Evolutionary conservation across 1,284 basidiomycete species (phyloP).

Genomic region (Anthracocystis setariae): DNA sequence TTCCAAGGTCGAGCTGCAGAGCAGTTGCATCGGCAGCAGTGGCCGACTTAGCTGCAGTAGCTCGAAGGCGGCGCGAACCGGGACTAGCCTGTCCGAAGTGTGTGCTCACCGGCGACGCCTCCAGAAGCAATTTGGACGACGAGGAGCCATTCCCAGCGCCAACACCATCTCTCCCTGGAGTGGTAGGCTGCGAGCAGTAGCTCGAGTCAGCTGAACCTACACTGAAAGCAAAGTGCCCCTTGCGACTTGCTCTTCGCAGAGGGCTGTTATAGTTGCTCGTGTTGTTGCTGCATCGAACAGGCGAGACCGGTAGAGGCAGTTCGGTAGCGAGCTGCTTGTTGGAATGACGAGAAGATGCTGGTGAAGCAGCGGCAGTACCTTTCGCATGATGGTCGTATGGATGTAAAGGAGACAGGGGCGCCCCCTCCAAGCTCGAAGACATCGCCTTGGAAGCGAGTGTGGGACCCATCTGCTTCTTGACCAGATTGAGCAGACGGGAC

Average conservation of each 20-base stretch:
- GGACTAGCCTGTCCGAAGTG: slow-evolving; percentile 15
- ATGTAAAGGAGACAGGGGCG: slow-evolving; percentile 8
- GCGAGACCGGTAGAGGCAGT: slow-evolving; percentile 4
- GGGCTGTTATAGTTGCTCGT: slow-evolving; percentile 18
- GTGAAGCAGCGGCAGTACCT: slow-evolving; percentile 13
- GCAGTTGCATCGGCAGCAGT: slow-evolving; percentile 8
- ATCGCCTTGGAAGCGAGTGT: slow-evolving; percentile 41
- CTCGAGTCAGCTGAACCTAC: slow-evolving; percentile 36
- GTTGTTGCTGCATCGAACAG: slow-evolving; percentile 8
- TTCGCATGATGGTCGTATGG: slow-evolving; percentile 2
- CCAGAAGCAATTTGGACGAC: slow-evolving; percentile 7
- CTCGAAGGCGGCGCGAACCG: slow-evolving; percentile 12
- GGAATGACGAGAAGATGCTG: slow-evolving; percentile 22
- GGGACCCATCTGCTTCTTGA: slow-evolving; percentile 55
- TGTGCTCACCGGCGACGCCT: slow-evolving; percentile 20
- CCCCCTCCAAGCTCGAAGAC: slow-evolving; percentile 8
- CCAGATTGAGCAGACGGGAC: slow-evolving; percentile 49
- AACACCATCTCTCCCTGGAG: slow-evolving; percentile 12
- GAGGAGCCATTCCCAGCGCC: slow-evolving; percentile 1
- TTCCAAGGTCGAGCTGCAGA: slow-evolving; percentile 20
- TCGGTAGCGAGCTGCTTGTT: slow-evolving; percentile 7
- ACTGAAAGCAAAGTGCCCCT: slow-evolving; percentile 13
- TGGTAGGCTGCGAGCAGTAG: slow-evolving; percentile 30
- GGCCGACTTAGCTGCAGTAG: not conserved
- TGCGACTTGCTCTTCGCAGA: slow-evolving; percentile 19